Conservation (phyloP, 805 yeast species). For the Candida koratica region DNA sequence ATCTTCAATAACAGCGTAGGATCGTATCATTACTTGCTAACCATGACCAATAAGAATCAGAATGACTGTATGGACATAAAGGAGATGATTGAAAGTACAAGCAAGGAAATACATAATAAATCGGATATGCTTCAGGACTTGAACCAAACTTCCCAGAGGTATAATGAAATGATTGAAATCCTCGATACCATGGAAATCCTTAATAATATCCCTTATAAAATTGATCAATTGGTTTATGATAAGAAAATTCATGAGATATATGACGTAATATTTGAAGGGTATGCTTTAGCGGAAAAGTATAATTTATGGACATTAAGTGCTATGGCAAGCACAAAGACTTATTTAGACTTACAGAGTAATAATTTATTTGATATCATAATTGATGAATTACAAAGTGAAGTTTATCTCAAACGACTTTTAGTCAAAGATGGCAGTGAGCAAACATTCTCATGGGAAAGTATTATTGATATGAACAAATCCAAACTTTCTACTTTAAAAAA, state of each 20-base stretch:
- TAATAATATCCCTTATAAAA: constrained; percentile 52
- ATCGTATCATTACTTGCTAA: constrained; percentile 69
- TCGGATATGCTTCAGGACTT: constrained; percentile 60
- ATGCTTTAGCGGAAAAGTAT: constrained; percentile 45
- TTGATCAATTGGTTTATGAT: constrained; percentile 66
- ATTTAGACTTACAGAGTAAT: constrained; percentile 53
- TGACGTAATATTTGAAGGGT: constrained; percentile 44
- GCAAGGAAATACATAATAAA: constrained; percentile 48
- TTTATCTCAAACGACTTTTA: constrained; percentile 38
- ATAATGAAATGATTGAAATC: constrained; percentile 66
- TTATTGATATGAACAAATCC: constrained; percentile 24
- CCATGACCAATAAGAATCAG: constrained; percentile 63
- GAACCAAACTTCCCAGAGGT: constrained; percentile 56
- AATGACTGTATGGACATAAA: constrained; percentile 47
- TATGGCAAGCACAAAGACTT: constrained; percentile 46
- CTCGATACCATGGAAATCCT: constrained; percentile 64
- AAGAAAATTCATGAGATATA: constrained; percentile 68
- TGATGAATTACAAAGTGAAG: constrained; percentile 70
- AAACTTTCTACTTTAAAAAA: constrained; percentile 34
- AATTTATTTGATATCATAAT: constrained; percentile 64
- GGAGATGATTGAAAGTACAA: constrained; percentile 45
- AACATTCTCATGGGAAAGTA: constrained; percentile 20
- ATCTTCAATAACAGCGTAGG: constrained; percentile 84
- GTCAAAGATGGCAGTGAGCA: constrained; percentile 7
- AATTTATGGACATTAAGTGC: constrained; percentile 58